A percentile compares a stretch with the other conserved stretches of the same genome.
Evolutionary conservation across 2,329 filamentous ascomycete genomes (phyloP).

Genomic region (Botrytis hyacinthi): DNA sequence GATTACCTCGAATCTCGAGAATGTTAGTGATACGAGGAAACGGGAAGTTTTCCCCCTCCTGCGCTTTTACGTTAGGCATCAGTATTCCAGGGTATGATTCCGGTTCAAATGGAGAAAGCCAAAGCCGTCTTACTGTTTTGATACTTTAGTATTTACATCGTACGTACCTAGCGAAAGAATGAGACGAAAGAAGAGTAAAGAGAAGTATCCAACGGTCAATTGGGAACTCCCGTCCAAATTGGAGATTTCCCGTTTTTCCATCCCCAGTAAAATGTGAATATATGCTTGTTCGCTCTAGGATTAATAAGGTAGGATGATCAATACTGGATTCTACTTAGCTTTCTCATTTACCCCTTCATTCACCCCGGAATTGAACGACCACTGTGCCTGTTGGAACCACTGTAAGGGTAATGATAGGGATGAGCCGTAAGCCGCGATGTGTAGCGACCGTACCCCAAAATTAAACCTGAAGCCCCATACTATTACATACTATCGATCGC

Average conservation of each 20-base stretch:
- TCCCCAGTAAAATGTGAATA: neutral
- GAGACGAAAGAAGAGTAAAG: neutral
- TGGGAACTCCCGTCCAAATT: neutral
- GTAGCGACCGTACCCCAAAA: neutral
- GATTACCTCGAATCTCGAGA: neutral
- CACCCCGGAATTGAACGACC: conserved; percentile 4
- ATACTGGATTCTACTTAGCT: neutral
- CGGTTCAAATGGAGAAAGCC: neutral
- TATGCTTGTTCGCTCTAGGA: too few species aligned
- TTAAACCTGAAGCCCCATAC: neutral
- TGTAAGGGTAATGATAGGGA: conserved; percentile 13
- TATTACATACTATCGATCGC: neutral
- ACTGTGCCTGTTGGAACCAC: neutral
- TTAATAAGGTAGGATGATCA: neutral
- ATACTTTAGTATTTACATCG: neutral
- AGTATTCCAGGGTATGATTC: neutral
- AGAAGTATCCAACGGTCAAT: neutral
- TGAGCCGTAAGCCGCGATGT: neutral
- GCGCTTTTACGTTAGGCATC: conserved; percentile 1
- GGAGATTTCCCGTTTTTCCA: neutral
- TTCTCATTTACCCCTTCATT: neutral
- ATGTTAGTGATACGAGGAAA: conserved; percentile 1
- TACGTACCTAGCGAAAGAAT: neutral
- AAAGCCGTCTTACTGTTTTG: neutral
- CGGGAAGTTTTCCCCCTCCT: neutral